These are phyloP conservation scores for Athelia psychrophila DNA, from an alignment of 1,284 basidiomycete genomes.

Conservation along the genomic window DNA sequence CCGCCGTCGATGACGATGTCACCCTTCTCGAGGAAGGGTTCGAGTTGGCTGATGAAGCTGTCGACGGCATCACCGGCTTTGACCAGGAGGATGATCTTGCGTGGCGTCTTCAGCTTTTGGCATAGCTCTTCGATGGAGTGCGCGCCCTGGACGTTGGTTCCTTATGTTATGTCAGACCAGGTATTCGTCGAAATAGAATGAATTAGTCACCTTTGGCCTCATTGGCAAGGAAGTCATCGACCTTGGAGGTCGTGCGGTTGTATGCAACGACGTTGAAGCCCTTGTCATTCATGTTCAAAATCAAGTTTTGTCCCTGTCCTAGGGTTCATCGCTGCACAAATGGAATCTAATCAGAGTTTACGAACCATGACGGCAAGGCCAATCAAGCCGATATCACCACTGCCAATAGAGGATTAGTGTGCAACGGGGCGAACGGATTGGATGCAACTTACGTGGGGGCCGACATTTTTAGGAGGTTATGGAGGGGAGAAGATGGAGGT, in stretches of 20 bases:
- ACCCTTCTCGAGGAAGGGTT: conserved; percentile 69
- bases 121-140: conserved; percentile 90
- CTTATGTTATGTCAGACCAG: conserved; percentile 37
- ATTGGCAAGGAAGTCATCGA: conserved; percentile 93
- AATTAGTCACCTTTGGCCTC: conserved; percentile 88
- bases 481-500: conserved; percentile 18
- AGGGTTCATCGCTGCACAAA: conserved; percentile 12
- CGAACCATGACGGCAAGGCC: conserved; percentile 95
- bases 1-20: conserved; percentile 99
- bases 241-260: conserved; percentile 97
- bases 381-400: conserved; percentile 91
- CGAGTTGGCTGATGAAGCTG: conserved; percentile 71
- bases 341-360: conserved; percentile 13
- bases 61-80: conserved; percentile 84
- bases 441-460: conserved; percentile 34
- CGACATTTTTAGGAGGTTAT: conserved; percentile 33
- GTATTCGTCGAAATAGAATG: conserved; percentile 11
- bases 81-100: conserved; percentile 96
- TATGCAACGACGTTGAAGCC: conserved; percentile 96
- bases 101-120: conserved; percentile 77
- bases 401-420: conserved; percentile 24
- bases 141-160: conserved; percentile 93
- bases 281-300: conserved; percentile 99
- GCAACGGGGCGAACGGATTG: not conserved
- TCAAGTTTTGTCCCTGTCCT: conserved; percentile 88